phyloP scores from a whole-genome alignment of 257 asterid species.

The Salvia rosmarinus region DNA sequence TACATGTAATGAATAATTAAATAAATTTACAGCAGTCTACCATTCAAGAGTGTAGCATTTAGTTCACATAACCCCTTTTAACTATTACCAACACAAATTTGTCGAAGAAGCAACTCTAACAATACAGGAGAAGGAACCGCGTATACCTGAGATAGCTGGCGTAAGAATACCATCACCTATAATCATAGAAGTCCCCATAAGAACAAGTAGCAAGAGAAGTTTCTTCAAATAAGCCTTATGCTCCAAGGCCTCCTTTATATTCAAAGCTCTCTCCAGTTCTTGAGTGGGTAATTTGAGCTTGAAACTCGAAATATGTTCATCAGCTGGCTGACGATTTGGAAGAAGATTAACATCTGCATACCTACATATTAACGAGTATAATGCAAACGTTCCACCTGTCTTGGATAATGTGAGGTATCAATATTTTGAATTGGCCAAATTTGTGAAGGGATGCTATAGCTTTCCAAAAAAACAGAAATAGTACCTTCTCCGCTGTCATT shows the following conservation, averaged over 20 bases:
- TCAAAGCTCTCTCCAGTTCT: conserved; percentile 88
- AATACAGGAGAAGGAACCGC: conserved; percentile 12
- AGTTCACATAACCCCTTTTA: background rate
- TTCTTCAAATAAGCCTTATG: conserved; percentile 58
- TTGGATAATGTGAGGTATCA: conserved; percentile 35
- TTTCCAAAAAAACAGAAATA: conserved; percentile 14
- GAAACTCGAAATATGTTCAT: conserved; percentile 85
- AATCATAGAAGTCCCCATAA: conserved; percentile 91
- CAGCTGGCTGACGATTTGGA: conserved; percentile 83
- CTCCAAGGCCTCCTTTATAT: conserved; percentile 78
- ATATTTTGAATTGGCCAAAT: conserved; percentile 15
- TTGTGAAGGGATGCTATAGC: conserved; percentile 1
- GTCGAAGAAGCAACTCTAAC: background rate
- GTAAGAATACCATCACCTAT: conserved; percentile 96
- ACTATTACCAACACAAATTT: background rate
- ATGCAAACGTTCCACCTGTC: conserved; percentile 96
- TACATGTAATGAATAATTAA: too few species aligned
- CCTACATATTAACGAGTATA: conserved; percentile 87
- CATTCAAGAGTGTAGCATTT: background rate
- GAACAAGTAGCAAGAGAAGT: conserved; percentile 73
- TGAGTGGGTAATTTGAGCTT: conserved; percentile 92
- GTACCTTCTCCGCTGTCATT: conserved; percentile 96
- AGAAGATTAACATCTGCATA: conserved; percentile 92
- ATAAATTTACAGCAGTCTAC: too few species aligned
- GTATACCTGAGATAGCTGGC: conserved; percentile 91